A percentile compares a stretch with the other conserved stretches of the same genome.
These are phyloP conservation scores for Acanthamoeba lenticulata DNA, from an alignment of 208 protist genomes.

Conservation along the genomic window DNA sequence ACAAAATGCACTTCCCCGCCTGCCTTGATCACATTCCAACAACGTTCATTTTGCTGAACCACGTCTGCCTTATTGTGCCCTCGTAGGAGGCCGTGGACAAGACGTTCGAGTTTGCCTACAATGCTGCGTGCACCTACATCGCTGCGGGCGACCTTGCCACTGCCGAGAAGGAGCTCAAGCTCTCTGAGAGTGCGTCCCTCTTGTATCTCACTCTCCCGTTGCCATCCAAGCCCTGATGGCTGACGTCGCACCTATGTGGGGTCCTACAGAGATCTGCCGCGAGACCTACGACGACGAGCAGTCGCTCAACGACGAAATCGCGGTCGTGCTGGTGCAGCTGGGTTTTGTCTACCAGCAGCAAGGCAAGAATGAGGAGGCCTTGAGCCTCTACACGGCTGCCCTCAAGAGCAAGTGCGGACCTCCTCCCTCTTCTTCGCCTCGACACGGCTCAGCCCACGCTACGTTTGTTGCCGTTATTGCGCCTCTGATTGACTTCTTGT, in stretches of 20 bases:
- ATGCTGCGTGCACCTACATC: constrained; percentile 63
- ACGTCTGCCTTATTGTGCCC: background rate
- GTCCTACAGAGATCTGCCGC: constrained; percentile 29
- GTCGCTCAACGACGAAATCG: constrained; percentile 51
- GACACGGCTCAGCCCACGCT: too few relatives aligned
- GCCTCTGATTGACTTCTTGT: background rate
- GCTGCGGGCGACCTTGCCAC: constrained; percentile 1
- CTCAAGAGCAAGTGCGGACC: constrained; percentile 63
- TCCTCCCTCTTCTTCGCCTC: background rate
- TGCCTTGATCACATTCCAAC: background rate
- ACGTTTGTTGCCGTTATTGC: background rate
- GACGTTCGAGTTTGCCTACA: constrained; percentile 74
- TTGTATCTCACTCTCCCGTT: background rate
- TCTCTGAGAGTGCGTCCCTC: background rate
- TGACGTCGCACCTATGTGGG: background rate
- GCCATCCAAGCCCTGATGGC: background rate
- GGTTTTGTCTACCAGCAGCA: constrained; percentile 59
- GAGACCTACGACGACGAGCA: constrained; percentile 32
- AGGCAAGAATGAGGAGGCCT: constrained; percentile 36
- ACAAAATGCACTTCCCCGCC: background rate
- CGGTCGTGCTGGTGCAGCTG: constrained; percentile 64
- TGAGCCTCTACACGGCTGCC: constrained; percentile 57
- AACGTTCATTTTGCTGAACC: background rate
- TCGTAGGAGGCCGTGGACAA: constrained; percentile 43
- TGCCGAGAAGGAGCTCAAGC: constrained; percentile 61